phyloP scores from a whole-genome alignment of 2,329 filamentous ascomycete species.

The Phialemoniopsis sp. region DNA sequence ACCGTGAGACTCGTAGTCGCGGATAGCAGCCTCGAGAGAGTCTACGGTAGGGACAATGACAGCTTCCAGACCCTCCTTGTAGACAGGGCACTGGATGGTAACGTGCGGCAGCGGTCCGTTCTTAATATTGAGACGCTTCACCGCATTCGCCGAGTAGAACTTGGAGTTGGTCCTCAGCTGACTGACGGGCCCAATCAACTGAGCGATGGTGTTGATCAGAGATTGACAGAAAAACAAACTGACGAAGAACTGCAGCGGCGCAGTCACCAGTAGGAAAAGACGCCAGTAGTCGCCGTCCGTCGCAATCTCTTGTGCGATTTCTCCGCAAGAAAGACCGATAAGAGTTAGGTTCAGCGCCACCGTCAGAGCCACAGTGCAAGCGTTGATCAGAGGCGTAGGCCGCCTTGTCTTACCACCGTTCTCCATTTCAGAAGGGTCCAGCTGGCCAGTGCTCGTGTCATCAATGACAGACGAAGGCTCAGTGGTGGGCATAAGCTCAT shows the following conservation, averaged over 20 bases:
- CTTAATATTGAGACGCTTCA: slow-evolving; percentile 49
- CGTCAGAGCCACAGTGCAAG: slow-evolving; percentile 5
- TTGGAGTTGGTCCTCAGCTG: slow-evolving; percentile 74
- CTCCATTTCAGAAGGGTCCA: background rate
- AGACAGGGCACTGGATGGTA: slow-evolving; percentile 83
- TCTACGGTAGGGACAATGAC: slow-evolving; percentile 76
- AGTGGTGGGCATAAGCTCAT: too few relatives aligned
- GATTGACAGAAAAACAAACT: slow-evolving; percentile 72
- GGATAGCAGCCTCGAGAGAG: slow-evolving; percentile 74
- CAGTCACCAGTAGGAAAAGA: slow-evolving; percentile 60
- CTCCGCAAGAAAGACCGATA: slow-evolving; percentile 64
- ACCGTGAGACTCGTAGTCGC: slow-evolving; percentile 72
- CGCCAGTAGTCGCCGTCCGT: slow-evolving; percentile 61
- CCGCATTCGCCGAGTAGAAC: slow-evolving; percentile 73
- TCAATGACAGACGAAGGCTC: too few relatives aligned
- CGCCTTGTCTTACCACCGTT: slow-evolving; percentile 1
- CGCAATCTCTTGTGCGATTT: slow-evolving; percentile 64
- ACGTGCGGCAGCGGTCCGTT: slow-evolving; percentile 60
- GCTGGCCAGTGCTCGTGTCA: too few relatives aligned
- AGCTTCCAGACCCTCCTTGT: slow-evolving; percentile 73
- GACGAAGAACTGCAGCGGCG: slow-evolving; percentile 74
- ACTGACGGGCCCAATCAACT: slow-evolving; percentile 70
- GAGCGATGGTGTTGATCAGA: slow-evolving; percentile 41
- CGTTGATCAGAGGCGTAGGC: slow-evolving; percentile 4
- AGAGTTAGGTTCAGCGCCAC: slow-evolving; percentile 5